Evolutionary conservation across 2,329 filamentous ascomycete genomes (phyloP), one percentile per base, ranked within the genome.

Genomic region (Epichloe elymi): DNA sequence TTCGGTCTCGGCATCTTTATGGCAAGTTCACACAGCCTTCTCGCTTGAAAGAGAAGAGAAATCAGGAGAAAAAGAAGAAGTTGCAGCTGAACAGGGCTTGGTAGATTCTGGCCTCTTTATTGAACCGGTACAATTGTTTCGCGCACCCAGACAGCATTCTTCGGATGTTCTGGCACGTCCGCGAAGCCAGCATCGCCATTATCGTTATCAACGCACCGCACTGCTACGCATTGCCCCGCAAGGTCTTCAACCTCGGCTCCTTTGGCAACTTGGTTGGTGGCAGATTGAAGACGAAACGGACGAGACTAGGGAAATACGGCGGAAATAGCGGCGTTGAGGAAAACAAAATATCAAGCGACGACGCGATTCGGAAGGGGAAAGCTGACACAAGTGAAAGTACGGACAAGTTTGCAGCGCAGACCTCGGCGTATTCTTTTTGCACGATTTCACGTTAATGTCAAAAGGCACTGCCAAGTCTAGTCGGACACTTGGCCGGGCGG

Each of bases 121-220:
- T 77, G 7, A 75, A 70, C 14, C 74, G 75, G 55, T 60, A 71
- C 45, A 74, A 70, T 60, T 74, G 74, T 53, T 65, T 70, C 15
- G 52, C 52, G 5, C 52, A 52, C 23, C 52, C 52, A 15, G 50
- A 54, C 15, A 60, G 56, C 48, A 57, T 55, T 5, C 43, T 57
- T n/a, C 72, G 72, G 57, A 66, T 72, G 66, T 60, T 72, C 17
- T 79, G 76, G 75, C 78, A 78, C 59, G 67, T 71, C 19, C 68
- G 75, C 50, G 75, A 80, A 66, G 71, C 74, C 10, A 70, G 66
- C 26, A 73, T 75, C 2, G 75, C 74, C 7, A 66, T 78, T 5
- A 71, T 72, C 53, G 74, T 79, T 10, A 68, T 73, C 54, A 79
- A 79, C 56, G 62, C 78, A 3, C 75, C 75, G 0, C 66, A 54